Evolutionary conservation across 306 rosid species (phyloP).

Genomic region (Rosa rugosa): DNA sequence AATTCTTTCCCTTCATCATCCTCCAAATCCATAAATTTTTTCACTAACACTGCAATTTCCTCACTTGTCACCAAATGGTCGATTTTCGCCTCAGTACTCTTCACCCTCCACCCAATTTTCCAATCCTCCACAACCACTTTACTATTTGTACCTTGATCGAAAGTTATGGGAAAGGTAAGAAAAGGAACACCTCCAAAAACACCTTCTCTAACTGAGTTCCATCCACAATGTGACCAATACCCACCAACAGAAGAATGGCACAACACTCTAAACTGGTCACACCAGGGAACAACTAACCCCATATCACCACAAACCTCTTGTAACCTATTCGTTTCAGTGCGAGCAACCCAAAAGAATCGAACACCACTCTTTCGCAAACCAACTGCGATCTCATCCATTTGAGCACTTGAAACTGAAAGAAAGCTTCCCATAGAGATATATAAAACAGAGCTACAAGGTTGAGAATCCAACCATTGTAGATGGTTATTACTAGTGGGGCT

Average conservation of each 20-base stretch:
- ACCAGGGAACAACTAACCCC: conserved; percentile 48
- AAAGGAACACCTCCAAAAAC: conserved; percentile 56
- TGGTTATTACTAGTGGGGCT: conserved; percentile 10
- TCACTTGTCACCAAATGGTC: conserved; percentile 39
- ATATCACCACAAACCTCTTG: conserved; percentile 35
- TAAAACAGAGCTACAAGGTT: conserved; percentile 46
- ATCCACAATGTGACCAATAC: conserved; percentile 61
- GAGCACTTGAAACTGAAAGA: conserved; percentile 41
- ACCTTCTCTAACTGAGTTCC: conserved; percentile 57
- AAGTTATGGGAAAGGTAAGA: conserved; percentile 43
- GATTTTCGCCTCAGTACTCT: conserved; percentile 22
- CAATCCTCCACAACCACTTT: conserved; percentile 49
- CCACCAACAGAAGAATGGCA: conserved; percentile 54
- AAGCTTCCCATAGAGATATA: conserved; percentile 57
- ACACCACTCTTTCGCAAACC: conserved; percentile 39
- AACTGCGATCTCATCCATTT: conserved; percentile 45
- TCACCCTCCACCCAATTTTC: conserved; percentile 57
- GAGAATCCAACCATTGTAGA: conserved; percentile 42
- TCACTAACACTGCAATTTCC: conserved; percentile 33
- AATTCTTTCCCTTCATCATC: conserved; percentile 32
- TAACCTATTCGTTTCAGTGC: conserved; percentile 22
- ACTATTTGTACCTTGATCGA: conserved; percentile 47
- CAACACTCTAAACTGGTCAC: conserved; percentile 63
- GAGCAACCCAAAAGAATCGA: conserved; percentile 50
- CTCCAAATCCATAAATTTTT: conserved; percentile 42